These are phyloP conservation scores for Beta macrorhiza DNA, from an alignment of 179 eudicot genomes.

Conservation along the genomic window DNA sequence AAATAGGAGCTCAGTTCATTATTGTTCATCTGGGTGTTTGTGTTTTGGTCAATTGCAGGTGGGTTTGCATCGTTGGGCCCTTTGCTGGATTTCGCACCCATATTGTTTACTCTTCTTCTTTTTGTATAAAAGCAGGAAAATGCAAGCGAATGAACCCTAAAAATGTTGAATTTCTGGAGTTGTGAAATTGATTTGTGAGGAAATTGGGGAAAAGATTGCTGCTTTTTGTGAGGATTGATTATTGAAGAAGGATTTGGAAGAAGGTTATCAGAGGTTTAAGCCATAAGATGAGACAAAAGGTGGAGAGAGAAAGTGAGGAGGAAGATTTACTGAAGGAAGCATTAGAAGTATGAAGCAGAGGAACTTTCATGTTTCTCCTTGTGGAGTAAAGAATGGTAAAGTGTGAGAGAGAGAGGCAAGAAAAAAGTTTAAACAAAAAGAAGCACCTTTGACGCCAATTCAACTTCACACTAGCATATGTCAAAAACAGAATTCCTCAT, in stretches of 20 bases:
- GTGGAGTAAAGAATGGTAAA: conserved; percentile 15
- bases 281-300: background rate
- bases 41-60: conserved; percentile 16
- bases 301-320: background rate
- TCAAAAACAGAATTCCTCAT: no score
- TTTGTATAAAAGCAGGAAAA: background rate
- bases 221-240: background rate
- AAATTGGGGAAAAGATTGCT: background rate
- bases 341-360: background rate
- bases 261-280: background rate
- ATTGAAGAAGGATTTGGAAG: background rate
- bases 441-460: background rate
- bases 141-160: conserved; percentile 32
- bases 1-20: conserved; percentile 35
- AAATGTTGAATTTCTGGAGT: conserved; percentile 42
- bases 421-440: background rate
- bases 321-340: background rate
- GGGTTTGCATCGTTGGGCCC: conserved; percentile 16
- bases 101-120: background rate
- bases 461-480: no score
- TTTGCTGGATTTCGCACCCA: conserved; percentile 38
- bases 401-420: background rate
- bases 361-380: background rate
- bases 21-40: conserved; percentile 15
- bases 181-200: background rate